These are phyloP conservation scores for Boletus tylopilopsis DNA, from an alignment of 768 basidiomycete species.

Conservation along the genomic window DNA sequence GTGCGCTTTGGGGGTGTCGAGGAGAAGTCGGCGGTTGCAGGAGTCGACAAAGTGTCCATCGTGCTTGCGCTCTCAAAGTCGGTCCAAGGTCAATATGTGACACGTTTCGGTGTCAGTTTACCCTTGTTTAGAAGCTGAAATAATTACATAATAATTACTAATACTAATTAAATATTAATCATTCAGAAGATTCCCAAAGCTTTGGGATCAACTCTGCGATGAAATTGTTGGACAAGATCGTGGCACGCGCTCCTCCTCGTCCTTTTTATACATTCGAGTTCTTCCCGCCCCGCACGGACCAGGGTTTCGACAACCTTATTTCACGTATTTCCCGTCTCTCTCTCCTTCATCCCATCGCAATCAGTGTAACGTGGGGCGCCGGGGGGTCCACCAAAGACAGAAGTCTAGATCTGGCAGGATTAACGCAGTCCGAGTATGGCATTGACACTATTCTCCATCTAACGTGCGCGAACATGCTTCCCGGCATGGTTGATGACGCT, in stretches of 20 bases:
- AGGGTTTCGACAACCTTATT: constrained; percentile 91
- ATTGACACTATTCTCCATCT: constrained; percentile 90
- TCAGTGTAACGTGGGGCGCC: constrained; percentile 97
- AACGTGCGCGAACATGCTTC: constrained; percentile 96
- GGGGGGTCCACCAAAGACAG: constrained; percentile 89
- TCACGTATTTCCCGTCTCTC: constrained; percentile 82
- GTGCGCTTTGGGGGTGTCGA: constrained; percentile 90
- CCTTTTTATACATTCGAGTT: constrained; percentile 96
- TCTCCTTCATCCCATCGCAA: constrained; percentile 72
- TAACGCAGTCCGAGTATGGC: constrained; percentile 68
- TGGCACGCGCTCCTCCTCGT: constrained; percentile 34
- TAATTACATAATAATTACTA: constrained; percentile 10
- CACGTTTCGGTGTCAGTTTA: constrained; percentile 13
- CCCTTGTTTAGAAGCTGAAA: constrained; percentile 22
- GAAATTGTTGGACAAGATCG: constrained; percentile 75
- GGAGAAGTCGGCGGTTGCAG: constrained; percentile 78
- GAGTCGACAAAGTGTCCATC: constrained; percentile 58
- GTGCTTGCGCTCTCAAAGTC: not conserved
- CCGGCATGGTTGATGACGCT: constrained; percentile 83
- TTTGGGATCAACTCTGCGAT: too few species aligned
- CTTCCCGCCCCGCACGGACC: constrained; percentile 93
- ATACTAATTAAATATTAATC: too few species aligned
- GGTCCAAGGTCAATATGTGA: constrained; percentile 5
- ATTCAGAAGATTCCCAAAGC: too few species aligned
- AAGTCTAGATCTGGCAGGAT: constrained; percentile 79